Conservation (phyloP, 2,329 filamentous ascomycete genomes). For the Tympanopsis confertula region DNA sequence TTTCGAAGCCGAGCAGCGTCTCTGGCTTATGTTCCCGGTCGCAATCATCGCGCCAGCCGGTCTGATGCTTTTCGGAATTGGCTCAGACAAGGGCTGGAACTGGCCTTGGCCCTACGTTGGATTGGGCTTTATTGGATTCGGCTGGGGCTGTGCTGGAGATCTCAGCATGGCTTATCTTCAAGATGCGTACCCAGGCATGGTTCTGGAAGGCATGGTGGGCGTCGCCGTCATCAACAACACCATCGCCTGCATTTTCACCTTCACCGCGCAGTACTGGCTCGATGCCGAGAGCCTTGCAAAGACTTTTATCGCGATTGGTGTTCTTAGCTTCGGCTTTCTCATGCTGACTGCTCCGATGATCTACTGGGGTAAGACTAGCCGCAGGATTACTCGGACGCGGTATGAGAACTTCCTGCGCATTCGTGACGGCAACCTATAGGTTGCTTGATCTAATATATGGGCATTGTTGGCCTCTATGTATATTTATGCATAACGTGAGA, state of each 20-base stretch:
- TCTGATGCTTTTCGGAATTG: conserved; percentile 40
- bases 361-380: conserved; percentile 34
- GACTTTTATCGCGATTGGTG: conserved; percentile 38
- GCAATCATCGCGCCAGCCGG: conserved; percentile 35
- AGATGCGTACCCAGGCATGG: conserved; percentile 43
- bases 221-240: conserved; percentile 45
- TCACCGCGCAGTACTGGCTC: conserved; percentile 35
- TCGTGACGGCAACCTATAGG: conserved; percentile 26
- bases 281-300: conserved; percentile 28
- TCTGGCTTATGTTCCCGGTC: conserved; percentile 38
- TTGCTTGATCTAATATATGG: too few species aligned
- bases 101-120: conserved; percentile 43
- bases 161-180: conserved; percentile 41
- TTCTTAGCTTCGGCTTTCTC: conserved; percentile 36
- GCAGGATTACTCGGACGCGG: conserved; percentile 31
- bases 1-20: conserved; percentile 40
- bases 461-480: too few species aligned
- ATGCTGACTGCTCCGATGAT: conserved; percentile 41
- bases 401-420: conserved; percentile 34
- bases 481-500: too few species aligned
- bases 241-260: conserved; percentile 40
- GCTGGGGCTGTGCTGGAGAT: conserved; percentile 46
- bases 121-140: conserved; percentile 44
- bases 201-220: conserved; percentile 45
- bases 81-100: conserved; percentile 33